Evolutionary conservation across 2,329 filamentous ascomycete genomes (phyloP).

Genomic region (Cordyceps cateniannulata): DNA sequence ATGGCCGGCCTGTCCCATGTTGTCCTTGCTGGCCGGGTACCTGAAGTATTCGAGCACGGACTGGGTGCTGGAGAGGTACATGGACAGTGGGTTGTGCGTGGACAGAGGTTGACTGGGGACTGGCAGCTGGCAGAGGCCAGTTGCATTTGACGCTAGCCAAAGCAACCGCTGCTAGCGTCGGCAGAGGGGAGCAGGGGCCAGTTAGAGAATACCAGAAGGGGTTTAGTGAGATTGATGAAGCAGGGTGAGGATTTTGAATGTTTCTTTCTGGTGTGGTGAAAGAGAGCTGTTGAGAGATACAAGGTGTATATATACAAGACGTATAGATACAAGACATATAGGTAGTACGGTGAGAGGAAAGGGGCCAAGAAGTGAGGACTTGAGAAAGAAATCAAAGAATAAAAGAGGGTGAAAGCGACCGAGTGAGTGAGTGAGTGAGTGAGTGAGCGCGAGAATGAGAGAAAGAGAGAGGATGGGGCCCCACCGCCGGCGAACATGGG

Average conservation of each 20-base stretch:
- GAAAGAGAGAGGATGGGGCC: no score
- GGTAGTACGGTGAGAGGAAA: no score
- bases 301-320: neutral
- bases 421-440: no score
- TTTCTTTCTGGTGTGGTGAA: neutral
- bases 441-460: no score
- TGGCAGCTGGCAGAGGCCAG: neutral
- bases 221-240: neutral
- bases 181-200: neutral
- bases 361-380: no score
- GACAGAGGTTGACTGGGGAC: neutral
- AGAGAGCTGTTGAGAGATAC: neutral
- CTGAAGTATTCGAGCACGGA: neutral
- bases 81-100: neutral
- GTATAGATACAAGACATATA: no score
- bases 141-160: neutral
- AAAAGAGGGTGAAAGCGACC: no score
- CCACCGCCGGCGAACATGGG: neutral
- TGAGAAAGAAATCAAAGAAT: no score
- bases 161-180: conserved; percentile 6
- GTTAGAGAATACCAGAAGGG: neutral
- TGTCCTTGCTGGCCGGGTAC: neutral
- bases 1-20: neutral
- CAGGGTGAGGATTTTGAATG: neutral
- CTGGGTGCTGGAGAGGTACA: neutral